Evolutionary conservation across 176 grass and related monocot genomes (phyloP).

Genomic region (Cocos nucifera): DNA sequence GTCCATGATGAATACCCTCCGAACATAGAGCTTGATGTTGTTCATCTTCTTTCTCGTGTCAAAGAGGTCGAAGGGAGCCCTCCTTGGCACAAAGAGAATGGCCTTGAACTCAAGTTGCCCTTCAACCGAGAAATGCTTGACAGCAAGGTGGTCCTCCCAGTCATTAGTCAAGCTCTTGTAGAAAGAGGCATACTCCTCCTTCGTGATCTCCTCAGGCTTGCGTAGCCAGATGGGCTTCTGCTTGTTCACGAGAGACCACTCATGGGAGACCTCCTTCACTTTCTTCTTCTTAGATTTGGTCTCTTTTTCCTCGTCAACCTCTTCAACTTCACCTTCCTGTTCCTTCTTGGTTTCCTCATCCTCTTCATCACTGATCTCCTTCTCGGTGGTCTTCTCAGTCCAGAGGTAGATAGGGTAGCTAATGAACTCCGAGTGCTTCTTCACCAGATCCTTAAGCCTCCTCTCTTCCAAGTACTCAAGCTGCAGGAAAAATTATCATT

Average conservation of each 20-base stretch:
- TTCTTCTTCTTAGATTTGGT: slow-evolving; percentile 12
- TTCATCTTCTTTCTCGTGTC: slow-evolving; percentile 11
- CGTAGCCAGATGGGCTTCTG: slow-evolving; percentile 13
- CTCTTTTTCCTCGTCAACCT: slow-evolving; percentile 4
- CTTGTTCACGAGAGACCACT: slow-evolving; percentile 5
- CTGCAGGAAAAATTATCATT: background rate
- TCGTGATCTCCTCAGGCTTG: slow-evolving; percentile 12
- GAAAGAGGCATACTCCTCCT: slow-evolving; percentile 11
- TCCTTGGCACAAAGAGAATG: slow-evolving; percentile 4
- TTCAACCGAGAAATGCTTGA: slow-evolving; percentile 6
- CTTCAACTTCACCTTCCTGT: slow-evolving; percentile 7
- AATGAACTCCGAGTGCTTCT: slow-evolving; percentile 11
- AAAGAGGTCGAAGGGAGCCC: slow-evolving; percentile 5
- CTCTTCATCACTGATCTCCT: slow-evolving; percentile 9
- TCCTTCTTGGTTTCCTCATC: slow-evolving; percentile 5
- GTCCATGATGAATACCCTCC: slow-evolving; percentile 14
- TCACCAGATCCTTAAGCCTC: slow-evolving; percentile 10
- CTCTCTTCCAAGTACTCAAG: slow-evolving; percentile 7
- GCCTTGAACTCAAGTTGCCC: slow-evolving; percentile 12
- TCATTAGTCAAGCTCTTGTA: slow-evolving; percentile 12
- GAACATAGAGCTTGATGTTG: slow-evolving; percentile 15
- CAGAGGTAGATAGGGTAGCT: slow-evolving; percentile 10
- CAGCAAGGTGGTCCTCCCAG: slow-evolving; percentile 3
- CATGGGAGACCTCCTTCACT: slow-evolving; percentile 7
- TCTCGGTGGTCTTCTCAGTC: slow-evolving; percentile 7